A percentile compares a stretch with the other conserved stretches of the same genome.
phyloP scores from a whole-genome alignment of 805 yeast genomes.

The Monosporozyma yasuniensis region DNA sequence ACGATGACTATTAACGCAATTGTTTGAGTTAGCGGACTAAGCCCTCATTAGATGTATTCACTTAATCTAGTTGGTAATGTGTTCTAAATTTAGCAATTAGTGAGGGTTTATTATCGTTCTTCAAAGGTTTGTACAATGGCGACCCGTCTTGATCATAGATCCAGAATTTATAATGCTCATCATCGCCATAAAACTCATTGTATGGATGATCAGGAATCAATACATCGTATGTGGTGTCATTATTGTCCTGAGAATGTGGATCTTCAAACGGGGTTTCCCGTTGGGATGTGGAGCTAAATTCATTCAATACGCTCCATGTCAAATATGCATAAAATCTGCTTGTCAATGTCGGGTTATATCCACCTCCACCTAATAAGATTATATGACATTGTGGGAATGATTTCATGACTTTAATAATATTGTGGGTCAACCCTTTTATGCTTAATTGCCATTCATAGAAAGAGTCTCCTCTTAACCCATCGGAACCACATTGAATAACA shows the following conservation, averaged over 20 bases:
- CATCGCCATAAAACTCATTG: constrained; percentile 34
- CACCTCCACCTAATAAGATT: constrained; percentile 64
- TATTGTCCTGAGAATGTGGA: not conserved
- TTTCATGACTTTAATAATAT: constrained; percentile 22
- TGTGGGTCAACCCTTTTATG: constrained; percentile 38
- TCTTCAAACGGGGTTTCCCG: constrained; percentile 4
- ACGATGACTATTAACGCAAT: too few relatives aligned
- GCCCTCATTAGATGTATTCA: not conserved
- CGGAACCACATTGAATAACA: constrained; percentile 65
- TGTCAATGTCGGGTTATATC: constrained; percentile 53
- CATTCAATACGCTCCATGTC: constrained; percentile 18
- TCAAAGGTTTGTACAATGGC: constrained; percentile 24
- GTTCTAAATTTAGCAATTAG: constrained; percentile 6
- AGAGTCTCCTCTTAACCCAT: constrained; percentile 60
- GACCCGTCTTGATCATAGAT: constrained; percentile 30
- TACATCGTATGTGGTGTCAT: constrained; percentile 29
- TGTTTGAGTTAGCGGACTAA: too few relatives aligned
- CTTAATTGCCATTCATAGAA: constrained; percentile 64
- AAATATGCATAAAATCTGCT: constrained; percentile 48
- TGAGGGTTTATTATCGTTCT: constrained; percentile 22
- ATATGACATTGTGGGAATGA: constrained; percentile 22
- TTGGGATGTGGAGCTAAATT: constrained; percentile 4
- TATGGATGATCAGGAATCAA: constrained; percentile 45
- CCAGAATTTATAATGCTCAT: constrained; percentile 45
- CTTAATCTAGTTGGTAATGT: constrained; percentile 6